Evolutionary conservation across 495 filamentous ascomycete species (phyloP), one percentile per base, ranked within the genome.

Genomic region (Beverwykella pulmonaria): DNA sequence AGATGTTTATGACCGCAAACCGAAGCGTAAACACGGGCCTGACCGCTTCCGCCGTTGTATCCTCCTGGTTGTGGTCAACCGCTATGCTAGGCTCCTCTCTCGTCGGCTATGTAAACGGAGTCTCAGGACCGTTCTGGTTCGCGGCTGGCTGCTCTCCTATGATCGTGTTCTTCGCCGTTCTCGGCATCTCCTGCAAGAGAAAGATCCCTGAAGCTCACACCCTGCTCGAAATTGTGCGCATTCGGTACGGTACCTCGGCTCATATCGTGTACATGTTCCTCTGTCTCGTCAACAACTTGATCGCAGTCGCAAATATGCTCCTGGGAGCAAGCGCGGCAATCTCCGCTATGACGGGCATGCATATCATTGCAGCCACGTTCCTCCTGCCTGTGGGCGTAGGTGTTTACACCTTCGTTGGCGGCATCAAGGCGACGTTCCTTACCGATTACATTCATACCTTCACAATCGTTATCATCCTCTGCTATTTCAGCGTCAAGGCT

Each of bases 1-100:
- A 83, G 63, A 83, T 83, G 81, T 83, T 83, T 71, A 82, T 83
- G 79, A 79, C 81, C 34, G 81, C 81, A 19, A 82, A 82, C 71
- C 75, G 80, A 17, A 76, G 73, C 9, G 80, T 83, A 8, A 76
- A 77, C 10, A 82, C 76, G 8, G 81, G 81, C 1, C 69, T 83
- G 26, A 82, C 79, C n/a, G 80, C 80, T 0, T 81, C 79, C 2
- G 80, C 81, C 8, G 81, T 83, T 0, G 79, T 82, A 44, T 73
- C 71, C 22, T 64, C 25, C 9, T 71, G 69, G 64, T 34, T 63
- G 2, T 62, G 58, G 58, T 44, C 46, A 23, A 63, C 65, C 17
- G 59, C 65, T 4, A 62, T 68, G 65, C 32, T 68, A 10, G 59
- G 59, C 4, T 62, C 59, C 7, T 56, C 65, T 0, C 27, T 63